Conservation (phyloP, 2,329 filamentous ascomycete genomes). For the Dothistroma pini region DNA sequence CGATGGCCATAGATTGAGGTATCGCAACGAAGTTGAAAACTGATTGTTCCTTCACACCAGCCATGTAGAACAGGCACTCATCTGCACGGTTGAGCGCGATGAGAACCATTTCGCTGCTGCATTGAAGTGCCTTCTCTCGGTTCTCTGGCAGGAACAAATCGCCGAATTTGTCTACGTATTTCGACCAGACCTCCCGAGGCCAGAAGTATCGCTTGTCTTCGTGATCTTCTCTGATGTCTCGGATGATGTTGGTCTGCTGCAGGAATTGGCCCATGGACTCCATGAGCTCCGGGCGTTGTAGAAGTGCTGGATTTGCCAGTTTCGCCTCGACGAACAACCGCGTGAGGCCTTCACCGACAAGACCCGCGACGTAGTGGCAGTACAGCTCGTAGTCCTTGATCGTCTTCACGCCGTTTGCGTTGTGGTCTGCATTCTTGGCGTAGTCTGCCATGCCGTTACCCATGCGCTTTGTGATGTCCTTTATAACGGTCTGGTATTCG, state of each 20-base stretch:
- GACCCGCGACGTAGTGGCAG: conserved; percentile 96
- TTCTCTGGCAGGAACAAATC: conserved; percentile 84
- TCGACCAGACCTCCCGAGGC: conserved; percentile 95
- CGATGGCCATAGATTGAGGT: conserved; percentile 95
- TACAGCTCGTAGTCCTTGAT: conserved; percentile 91
- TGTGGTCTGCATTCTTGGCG: conserved; percentile 72
- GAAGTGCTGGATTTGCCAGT: conserved; percentile 79
- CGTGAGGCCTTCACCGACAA: conserved; percentile 94
- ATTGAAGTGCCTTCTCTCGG: conserved; percentile 72
- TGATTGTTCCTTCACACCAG: conserved; percentile 88
- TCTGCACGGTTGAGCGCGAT: conserved; percentile 82
- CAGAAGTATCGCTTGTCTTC: conserved; percentile 88
- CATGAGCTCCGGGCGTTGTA: conserved; percentile 73
- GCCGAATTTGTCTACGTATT: conserved; percentile 84
- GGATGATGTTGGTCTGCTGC: conserved; percentile 98
- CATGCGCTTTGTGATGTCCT: conserved; percentile 91
- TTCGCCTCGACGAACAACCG: conserved; percentile 82
- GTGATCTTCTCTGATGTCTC: conserved; percentile 87
- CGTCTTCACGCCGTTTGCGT: conserved; percentile 71
- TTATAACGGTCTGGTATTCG: conserved; percentile 79
- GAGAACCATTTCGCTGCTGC: conserved; percentile 90
- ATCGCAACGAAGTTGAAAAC: conserved; percentile 99
- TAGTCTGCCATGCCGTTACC: conserved; percentile 99
- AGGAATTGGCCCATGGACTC: conserved; percentile 97
- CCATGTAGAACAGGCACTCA: conserved; percentile 97